These are phyloP conservation scores for Setaria italica DNA, from an alignment of 202 grass and related monocot genomes.

Conservation along the genomic window DNA sequence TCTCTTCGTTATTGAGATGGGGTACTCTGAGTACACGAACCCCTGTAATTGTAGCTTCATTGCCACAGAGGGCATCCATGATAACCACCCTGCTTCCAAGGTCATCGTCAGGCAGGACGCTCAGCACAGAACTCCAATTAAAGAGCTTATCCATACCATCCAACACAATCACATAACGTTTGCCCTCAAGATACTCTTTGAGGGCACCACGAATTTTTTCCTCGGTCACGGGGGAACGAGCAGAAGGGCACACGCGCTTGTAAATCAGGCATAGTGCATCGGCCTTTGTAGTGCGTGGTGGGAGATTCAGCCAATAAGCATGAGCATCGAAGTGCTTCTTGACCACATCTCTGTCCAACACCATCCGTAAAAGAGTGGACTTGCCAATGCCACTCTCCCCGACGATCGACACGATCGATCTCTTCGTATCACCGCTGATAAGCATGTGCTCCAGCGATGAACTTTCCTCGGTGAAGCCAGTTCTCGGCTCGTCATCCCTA, in stretches of 20 bases:
- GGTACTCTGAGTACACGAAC: not conserved
- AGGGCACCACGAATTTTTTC: not conserved
- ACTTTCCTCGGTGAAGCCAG: too few relatives aligned
- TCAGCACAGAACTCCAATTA: not conserved
- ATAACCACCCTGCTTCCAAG: not conserved
- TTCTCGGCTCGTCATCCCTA: too few relatives aligned
- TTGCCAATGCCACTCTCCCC: not conserved
- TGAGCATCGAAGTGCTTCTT: not conserved
- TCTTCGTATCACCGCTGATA: too few relatives aligned
- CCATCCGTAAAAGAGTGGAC: not conserved
- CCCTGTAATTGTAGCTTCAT: not conserved
- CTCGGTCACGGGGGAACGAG: too few relatives aligned
- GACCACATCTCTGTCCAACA: not conserved
- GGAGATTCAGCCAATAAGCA: not conserved
- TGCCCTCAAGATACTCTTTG: not conserved
- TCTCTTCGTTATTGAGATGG: not conserved
- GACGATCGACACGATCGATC: not conserved
- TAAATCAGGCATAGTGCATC: not conserved
- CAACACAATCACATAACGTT: not conserved
- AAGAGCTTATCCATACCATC: not conserved
- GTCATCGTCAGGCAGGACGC: not conserved
- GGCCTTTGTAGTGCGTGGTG: not conserved
- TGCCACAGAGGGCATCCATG: not conserved
- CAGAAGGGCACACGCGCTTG: not conserved
- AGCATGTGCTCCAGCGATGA: too few relatives aligned